Evolutionary conservation across 2,329 filamentous ascomycete genomes (phyloP).

Genomic region (Diaporthe amygdali): DNA sequence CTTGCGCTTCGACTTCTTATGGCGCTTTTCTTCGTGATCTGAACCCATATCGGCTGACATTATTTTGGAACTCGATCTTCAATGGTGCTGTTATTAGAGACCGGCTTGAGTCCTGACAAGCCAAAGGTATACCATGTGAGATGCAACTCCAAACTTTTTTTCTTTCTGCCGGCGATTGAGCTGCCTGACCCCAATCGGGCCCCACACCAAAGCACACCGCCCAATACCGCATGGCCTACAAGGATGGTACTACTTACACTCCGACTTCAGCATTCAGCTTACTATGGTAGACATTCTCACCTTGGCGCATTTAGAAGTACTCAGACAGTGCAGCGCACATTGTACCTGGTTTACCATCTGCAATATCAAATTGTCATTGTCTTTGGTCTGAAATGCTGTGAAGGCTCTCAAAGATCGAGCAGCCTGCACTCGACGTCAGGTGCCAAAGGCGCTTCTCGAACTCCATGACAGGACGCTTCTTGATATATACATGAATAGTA

Average conservation of each 20-base stretch:
- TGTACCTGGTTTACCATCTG: neutral
- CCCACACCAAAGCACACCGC: conserved; percentile 19
- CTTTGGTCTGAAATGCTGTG: neutral
- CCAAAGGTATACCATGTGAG: neutral
- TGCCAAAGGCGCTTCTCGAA: neutral
- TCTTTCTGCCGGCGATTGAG: conserved; percentile 20
- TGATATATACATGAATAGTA: too few species aligned
- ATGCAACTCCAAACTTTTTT: conserved; percentile 24
- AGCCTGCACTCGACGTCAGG: neutral
- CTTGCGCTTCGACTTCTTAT: conserved; percentile 27
- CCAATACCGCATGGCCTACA: neutral
- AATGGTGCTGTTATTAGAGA: neutral
- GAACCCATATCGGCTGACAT: conserved; percentile 24
- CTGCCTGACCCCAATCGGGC: neutral
- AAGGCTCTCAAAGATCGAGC: neutral
- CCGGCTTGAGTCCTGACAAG: neutral
- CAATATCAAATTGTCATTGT: neutral
- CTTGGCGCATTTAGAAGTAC: neutral
- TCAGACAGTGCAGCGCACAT: neutral
- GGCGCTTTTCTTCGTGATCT: conserved; percentile 23
- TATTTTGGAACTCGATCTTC: neutral
- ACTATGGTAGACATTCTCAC: neutral
- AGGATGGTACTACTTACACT: neutral
- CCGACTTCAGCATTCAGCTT: neutral
- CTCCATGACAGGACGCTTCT: neutral